phyloP scores from a whole-genome alignment of 1,284 basidiomycete genomes.

The Austroboletus niveus region DNA sequence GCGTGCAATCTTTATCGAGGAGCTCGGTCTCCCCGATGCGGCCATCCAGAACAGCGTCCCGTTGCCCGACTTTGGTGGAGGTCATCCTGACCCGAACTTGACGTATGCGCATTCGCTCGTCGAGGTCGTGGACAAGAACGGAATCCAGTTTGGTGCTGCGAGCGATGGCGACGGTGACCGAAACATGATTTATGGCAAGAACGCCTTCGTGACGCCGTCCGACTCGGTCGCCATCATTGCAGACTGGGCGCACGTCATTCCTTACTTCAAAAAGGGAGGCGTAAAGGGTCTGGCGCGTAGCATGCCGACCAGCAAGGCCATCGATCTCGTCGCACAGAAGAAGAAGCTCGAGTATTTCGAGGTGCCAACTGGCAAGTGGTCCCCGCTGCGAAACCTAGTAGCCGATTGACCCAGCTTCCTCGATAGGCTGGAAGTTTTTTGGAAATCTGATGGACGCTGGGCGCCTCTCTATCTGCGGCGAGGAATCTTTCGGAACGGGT shows the following conservation, averaged over 20 bases:
- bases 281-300: conserved; percentile 94
- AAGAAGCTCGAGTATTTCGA: conserved; percentile 95
- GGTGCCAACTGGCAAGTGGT: conserved; percentile 81
- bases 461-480: conserved; percentile 94
- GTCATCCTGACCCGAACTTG: conserved; percentile 97
- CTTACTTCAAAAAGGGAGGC: conserved; percentile 92
- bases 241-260: conserved; percentile 94
- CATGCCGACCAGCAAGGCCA: conserved; percentile 97
- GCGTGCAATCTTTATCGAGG: conserved; percentile 81
- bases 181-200: conserved; percentile 99
- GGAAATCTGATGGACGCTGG: conserved; percentile 99
- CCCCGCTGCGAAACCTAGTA: too few species aligned
- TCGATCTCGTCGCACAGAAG: conserved; percentile 94
- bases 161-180: conserved; percentile 97
- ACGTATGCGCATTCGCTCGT: conserved; percentile 97
- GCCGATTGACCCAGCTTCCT: neutral
- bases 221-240: conserved; percentile 99
- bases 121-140: conserved; percentile 83
- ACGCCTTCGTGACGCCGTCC: conserved; percentile 96
- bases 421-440: conserved; percentile 97
- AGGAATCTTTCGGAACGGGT: conserved; percentile 99
- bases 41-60: conserved; percentile 93
- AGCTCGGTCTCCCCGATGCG: conserved; percentile 76
- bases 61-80: conserved; percentile 93
- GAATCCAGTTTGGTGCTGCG: conserved; percentile 93